Conservation (phyloP, 1,284 basidiomycete species). For the Phlebopus sp. region DNA sequence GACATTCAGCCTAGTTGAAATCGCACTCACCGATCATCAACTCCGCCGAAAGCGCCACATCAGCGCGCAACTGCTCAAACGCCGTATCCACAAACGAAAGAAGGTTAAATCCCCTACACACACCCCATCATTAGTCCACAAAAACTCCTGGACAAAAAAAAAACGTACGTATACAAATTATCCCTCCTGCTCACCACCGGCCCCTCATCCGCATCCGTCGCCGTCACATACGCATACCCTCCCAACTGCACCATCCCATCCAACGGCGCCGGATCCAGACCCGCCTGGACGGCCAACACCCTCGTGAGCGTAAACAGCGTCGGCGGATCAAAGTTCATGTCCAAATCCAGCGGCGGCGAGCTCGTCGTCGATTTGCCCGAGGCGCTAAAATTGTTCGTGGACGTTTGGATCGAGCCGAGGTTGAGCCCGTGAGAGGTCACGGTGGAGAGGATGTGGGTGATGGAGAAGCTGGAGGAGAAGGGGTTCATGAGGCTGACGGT, state of each 20-base stretch:
- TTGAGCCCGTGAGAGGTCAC: constrained; percentile 64
- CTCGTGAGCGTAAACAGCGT: constrained; percentile 71
- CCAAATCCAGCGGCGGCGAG: constrained; percentile 59
- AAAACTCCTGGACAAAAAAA: constrained; percentile 6
- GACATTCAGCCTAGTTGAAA: too few relatives aligned
- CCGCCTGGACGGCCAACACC: constrained; percentile 62
- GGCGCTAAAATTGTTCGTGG: constrained; percentile 53
- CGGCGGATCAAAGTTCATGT: constrained; percentile 73
- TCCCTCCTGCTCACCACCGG: constrained; percentile 37
- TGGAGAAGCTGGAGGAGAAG: constrained; percentile 59
- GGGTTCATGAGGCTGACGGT: constrained; percentile 67
- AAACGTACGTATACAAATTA: constrained; percentile 54
- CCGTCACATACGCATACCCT: constrained; percentile 58
- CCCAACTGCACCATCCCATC: constrained; percentile 72
- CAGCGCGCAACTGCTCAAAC: constrained; percentile 62
- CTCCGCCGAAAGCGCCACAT: constrained; percentile 56
- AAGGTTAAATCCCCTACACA: constrained; percentile 62
- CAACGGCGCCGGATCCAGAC: constrained; percentile 58
- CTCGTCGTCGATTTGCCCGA: constrained; percentile 54
- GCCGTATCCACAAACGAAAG: constrained; percentile 64
- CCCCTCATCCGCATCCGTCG: constrained; percentile 38
- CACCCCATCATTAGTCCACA: constrained; percentile 15
- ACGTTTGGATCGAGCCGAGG: constrained; percentile 62
- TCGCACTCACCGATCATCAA: constrained; percentile 53
- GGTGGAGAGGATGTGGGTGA: constrained; percentile 63